Conservation (phyloP, 176 grass and related monocot species). For the Avena eriantha region DNA sequence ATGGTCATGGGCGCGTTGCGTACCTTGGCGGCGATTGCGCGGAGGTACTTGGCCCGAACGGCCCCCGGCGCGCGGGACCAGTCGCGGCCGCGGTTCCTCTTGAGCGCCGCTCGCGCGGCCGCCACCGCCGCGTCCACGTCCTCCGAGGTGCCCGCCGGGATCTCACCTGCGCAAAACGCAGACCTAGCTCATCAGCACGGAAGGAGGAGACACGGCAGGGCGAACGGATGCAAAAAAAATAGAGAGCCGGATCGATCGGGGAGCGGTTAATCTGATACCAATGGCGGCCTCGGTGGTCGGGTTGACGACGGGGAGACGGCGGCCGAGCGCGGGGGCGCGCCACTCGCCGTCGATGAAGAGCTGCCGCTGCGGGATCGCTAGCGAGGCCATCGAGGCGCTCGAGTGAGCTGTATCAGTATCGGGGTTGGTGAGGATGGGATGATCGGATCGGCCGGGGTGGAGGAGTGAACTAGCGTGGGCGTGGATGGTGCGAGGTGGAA, state of each 20-base stretch:
- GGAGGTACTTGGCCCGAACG: slow-evolving; percentile 88
- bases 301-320: slow-evolving; percentile 86
- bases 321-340: slow-evolving; percentile 58
- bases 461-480: background rate
- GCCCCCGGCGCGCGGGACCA: slow-evolving; percentile 84
- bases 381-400: background rate
- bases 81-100: slow-evolving; percentile 78
- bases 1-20: background rate
- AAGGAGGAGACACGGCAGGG: no score
- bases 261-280: slow-evolving; percentile 38
- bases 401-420: no score
- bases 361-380: slow-evolving; percentile 63
- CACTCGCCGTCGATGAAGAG: slow-evolving; percentile 93
- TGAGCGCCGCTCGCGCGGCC: slow-evolving; percentile 40
- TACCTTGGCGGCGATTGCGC: slow-evolving; percentile 95
- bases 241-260: background rate
- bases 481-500: background rate
- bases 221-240: background rate
- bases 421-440: background rate
- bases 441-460: background rate
- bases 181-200: background rate
- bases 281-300: slow-evolving; percentile 79
- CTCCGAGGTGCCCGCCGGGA: slow-evolving; percentile 87
- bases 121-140: slow-evolving; percentile 91
- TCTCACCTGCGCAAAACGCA: slow-evolving; percentile 60